A percentile compares a stretch with the other conserved stretches of the same genome.
phyloP scores from a whole-genome alignment of 805 yeast species.

The Blastobotrys chiropterorum region DNA sequence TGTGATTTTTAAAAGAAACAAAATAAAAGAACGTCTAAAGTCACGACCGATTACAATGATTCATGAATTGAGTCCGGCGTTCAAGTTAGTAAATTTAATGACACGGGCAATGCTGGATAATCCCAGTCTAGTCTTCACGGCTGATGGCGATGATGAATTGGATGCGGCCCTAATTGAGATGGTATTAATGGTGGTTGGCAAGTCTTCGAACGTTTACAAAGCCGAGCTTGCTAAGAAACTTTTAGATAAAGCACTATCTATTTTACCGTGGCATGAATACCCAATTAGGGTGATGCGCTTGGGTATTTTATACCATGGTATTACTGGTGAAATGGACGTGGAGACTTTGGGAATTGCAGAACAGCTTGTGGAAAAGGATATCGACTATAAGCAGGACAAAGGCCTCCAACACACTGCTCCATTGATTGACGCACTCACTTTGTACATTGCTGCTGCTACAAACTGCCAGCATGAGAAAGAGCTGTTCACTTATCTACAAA shows the following conservation, averaged over 20 bases:
- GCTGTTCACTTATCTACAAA: not conserved
- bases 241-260: not conserved
- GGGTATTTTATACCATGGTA: not conserved
- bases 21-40: not conserved
- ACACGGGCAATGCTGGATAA: not conserved
- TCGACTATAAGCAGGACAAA: not conserved
- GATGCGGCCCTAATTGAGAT: not conserved
- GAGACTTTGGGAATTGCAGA: not conserved
- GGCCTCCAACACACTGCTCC: not conserved
- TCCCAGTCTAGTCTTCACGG: not conserved
- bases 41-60: not conserved
- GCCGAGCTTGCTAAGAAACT: not conserved
- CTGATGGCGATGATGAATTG: not conserved
- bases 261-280: not conserved
- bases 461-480: not conserved
- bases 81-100: not conserved
- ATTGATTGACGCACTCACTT: not conserved
- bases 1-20: not conserved
- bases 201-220: constrained; percentile 1
- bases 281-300: not conserved
- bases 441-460: not conserved
- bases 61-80: not conserved
- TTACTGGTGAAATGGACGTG: not conserved
- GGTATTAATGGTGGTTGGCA: not conserved
- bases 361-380: not conserved